Base-by-base conservation (phyloP, 2,329 filamentous ascomycete species). In the Scedosporium aurantiacum region DNA sequence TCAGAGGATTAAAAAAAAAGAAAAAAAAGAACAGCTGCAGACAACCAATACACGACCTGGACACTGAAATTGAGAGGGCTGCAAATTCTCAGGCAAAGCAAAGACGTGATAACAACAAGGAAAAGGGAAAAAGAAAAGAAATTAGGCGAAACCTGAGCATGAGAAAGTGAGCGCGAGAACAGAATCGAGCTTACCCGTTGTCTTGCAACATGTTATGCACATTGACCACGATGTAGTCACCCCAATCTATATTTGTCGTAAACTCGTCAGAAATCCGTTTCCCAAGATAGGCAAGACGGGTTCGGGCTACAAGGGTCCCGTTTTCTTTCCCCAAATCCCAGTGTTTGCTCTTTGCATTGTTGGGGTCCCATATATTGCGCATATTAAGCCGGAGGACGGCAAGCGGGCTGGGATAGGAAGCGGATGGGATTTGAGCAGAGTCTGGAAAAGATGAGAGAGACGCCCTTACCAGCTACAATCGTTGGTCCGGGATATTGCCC, bases 141-240 rank as follows among this genome's bases (percentile, higher is more conserved):
- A 7, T 18, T 43, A 21, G 18, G 16, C 57, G 12, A 45, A 45
- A 14, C 21, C 43, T 12, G 37, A 25, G 3, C 2, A 16, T 6
- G 45, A 28, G 12, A 25, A 43, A 27, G 16, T 3, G 37, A 14
- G 18, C 23, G n/a, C 12, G 59, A 23, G 32, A 55, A 43, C 12
- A 28, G 37, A 52, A 25, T 6, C 8, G 45, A 56, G 40, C 59
- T 28, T 50, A 62, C 60, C 60, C 60, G 18, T 62, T 62, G 40
- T 62, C 55, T n/a, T 58, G 41, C 5, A 62, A 27, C 55, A 52
- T 40, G n/a, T 94, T 94, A 71, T 83, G 79, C 61, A 92, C 80
- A 32, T 84, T 85, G 52, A 90, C 82, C 60, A 88, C 74, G 55
- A 85, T 78, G 27, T 73, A 80, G 66, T 86, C 83, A 45, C 83